Base-by-base conservation (phyloP, 2,329 filamentous ascomycete species). In the Aureobasidium sp. region DNA sequence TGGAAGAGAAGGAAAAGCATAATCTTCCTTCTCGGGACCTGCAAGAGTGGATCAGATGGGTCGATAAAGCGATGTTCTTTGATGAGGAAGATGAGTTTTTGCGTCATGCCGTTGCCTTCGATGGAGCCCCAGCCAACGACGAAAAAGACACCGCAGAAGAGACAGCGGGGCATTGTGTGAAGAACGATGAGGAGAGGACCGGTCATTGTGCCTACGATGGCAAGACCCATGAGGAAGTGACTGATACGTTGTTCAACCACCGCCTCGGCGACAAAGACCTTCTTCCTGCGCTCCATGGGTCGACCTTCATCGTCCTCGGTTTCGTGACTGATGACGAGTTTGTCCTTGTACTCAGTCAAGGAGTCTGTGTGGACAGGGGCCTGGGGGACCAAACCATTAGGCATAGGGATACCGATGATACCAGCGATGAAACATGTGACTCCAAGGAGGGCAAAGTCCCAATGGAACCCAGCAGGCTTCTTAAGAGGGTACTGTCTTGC, bases 381-480 rank as follows among this genome's bases (percentile, higher is more conserved):
- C 73, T 84, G 81, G 0, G 82, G 81, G n/a, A 83, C 81, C 0
- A 85, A 74, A 5, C 82, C 82, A 62, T 85, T 85, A 2, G 82
- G 82, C 41, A 84, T 76, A 0, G 82, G 82, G 7, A 84, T 76
- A 2, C 81, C 81, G 11, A 84, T 73, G n/a, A 85, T 76, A 0
- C 80, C 81, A 2, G 77, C 76, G 25, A 84, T 74, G 63, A 82
- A 81, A 1, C 80, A 83, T 0, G 82, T 83, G 63, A 78, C 76
- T 7, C 82, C 82, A 0, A 84, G 75, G 0, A 85, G 75, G 69
- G 83, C 84, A 66, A 84, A 79, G 68, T 84, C 82, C 81, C 82
- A 84, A 68, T 84, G 81, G 67, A 84, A 84, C n/a, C 82, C 82
- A 0, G 80, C 81, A 0, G 82, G 82, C 65, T 85, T 84, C 58